Percentiles rank a stretch among this genome's conserved stretches.
Conservation (phyloP, 108 stramenopile genomes). For the Bacterosira constricta region DNA sequence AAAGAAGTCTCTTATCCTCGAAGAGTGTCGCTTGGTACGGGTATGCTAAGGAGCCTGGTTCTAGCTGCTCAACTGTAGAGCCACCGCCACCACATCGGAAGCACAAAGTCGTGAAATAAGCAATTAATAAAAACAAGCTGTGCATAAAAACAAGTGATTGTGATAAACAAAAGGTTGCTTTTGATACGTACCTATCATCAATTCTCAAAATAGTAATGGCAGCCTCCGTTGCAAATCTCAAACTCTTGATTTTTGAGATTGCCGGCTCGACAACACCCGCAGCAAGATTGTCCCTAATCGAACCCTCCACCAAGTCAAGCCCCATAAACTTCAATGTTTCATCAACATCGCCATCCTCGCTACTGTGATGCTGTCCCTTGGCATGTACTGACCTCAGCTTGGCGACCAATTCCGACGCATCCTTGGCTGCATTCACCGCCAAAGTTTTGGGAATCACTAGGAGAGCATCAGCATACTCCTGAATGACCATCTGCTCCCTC, state of each 20-base stretch:
- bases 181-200: too few species aligned
- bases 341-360: constrained; percentile 41
- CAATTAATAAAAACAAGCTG: too few species aligned
- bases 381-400: constrained; percentile 94
- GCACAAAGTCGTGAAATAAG: too few species aligned
- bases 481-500: constrained; percentile 98
- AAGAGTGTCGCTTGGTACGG: too few species aligned
- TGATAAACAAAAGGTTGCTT: too few species aligned
- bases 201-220: constrained; percentile 99
- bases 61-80: too few species aligned
- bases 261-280: constrained; percentile 99
- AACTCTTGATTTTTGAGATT: constrained; percentile 98
- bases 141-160: too few species aligned
- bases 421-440: constrained; percentile 99
- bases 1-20: too few species aligned
- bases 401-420: constrained; percentile 97
- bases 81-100: too few species aligned
- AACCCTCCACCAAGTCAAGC: constrained; percentile 88
- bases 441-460: constrained; percentile 98
- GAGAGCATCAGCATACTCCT: constrained; percentile 97
- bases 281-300: constrained; percentile 89
- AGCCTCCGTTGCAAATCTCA: constrained; percentile 99
- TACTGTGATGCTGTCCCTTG: constrained; percentile 68
- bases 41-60: too few species aligned
- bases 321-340: constrained; percentile 81